Base-by-base conservation (phyloP, 768 basidiomycete genomes). In the Termitomyces sp. region DNA sequence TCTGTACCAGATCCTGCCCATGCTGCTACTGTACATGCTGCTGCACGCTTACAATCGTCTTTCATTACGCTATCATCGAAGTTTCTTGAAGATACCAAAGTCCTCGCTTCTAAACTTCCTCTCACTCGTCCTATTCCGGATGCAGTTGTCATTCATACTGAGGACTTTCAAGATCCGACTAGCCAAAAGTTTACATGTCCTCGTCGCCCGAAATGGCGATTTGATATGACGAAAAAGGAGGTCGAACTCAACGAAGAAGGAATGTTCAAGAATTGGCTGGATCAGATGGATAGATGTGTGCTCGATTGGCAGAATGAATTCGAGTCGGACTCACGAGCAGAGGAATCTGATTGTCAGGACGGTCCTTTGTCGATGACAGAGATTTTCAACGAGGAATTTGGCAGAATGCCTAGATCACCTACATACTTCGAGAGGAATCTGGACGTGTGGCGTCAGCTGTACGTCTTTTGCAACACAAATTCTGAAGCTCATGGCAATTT, bases 381-480 rank as follows among this genome's bases (percentile, higher is more conserved):
- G 7, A 54, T 60, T 14, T 9, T 59, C 38, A 49, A 53, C 17
- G 51, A 65, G 53, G 65, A 56, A 17, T 58, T 34, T 31, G 31
- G 50, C 12, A 52, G 61, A 34, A 79, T 87, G 81, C 86, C 86
- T 10, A 75, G 77, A 48, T 89, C 91, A 4, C 86, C 89, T 2
- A 87, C 89, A 1, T 87, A 88, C 73, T 97, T 86, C 71, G 95
- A 97, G 73, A 83, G 91, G 46, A 97, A 98, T 71, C 68, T 97
- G 49, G 92, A 97, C 70, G 94, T 97, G 14, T 98, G 95, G 95
- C 76, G 96, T 64, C 96, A 98, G 76, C 76, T 98, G 86, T 92
- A 72, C 66, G 89, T 80, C 8, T 40, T 56, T 57, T 58, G 37
- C 43, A n/a, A 45, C 38, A 38, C 52, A 12, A 34, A n/a, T 15